A percentile compares a stretch with the other conserved stretches of the same genome.
phyloP scores from a whole-genome alignment of 495 filamentous ascomycete genomes.

The Penicillium waksmanii region DNA sequence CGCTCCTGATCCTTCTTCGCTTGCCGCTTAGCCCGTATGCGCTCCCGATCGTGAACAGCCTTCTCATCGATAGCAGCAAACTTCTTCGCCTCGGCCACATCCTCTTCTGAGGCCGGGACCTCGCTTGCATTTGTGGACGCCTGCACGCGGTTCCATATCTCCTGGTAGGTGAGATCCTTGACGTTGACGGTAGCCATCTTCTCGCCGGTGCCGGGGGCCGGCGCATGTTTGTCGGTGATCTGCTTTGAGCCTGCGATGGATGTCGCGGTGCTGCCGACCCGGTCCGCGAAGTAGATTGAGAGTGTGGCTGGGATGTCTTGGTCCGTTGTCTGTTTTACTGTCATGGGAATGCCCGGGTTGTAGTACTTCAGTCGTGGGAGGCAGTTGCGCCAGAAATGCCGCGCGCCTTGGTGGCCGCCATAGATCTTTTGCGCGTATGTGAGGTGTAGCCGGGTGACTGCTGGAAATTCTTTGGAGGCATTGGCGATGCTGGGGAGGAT shows the following conservation, averaged over 20 bases:
- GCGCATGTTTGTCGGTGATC: slow-evolving; percentile 41
- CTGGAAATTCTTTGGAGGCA: slow-evolving; percentile 54
- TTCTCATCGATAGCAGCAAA: slow-evolving; percentile 59
- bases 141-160: slow-evolving; percentile 73
- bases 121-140: slow-evolving; percentile 67
- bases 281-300: slow-evolving; percentile 70
- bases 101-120: slow-evolving; percentile 61
- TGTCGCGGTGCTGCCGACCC: slow-evolving; percentile 36
- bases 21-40: slow-evolving; percentile 58
- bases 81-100: slow-evolving; percentile 60
- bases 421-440: slow-evolving; percentile 69
- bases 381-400: slow-evolving; percentile 85
- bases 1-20: slow-evolving; percentile 63
- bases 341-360: slow-evolving; percentile 85
- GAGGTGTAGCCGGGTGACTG: slow-evolving; percentile 79
- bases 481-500: slow-evolving; percentile 62
- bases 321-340: slow-evolving; percentile 67
- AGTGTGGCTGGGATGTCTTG: slow-evolving; percentile 64
- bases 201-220: slow-evolving; percentile 37
- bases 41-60: slow-evolving; percentile 57
- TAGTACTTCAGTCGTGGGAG: slow-evolving; percentile 90
- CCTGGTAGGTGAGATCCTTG: slow-evolving; percentile 39
- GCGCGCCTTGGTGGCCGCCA: slow-evolving; percentile 72
- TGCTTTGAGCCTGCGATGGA: slow-evolving; percentile 27
- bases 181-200: slow-evolving; percentile 40